These are phyloP conservation scores for Posidonia australis DNA, from an alignment of 106 monocot genomes.

Conservation along the genomic window DNA sequence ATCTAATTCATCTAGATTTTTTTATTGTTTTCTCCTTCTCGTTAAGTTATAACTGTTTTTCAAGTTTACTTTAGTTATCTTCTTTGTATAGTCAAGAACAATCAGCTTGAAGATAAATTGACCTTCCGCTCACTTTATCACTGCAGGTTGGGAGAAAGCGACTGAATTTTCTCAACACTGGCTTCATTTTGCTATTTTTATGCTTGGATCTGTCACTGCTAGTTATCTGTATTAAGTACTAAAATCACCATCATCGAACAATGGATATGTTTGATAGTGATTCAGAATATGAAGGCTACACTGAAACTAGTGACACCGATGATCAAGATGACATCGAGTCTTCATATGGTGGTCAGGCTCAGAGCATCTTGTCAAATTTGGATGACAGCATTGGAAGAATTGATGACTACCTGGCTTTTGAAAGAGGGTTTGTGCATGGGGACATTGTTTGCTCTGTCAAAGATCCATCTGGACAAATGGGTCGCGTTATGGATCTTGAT, in stretches of 20 bases:
- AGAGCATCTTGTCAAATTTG: constrained; percentile 62
- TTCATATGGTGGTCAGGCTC: constrained; percentile 53
- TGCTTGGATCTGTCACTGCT: no score
- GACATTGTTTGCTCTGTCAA: constrained; percentile 51
- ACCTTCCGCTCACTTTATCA: no score
- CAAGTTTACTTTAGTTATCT: no score
- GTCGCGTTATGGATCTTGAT: constrained; percentile 57
- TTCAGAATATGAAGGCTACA: constrained; percentile 57
- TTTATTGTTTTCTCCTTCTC: no score
- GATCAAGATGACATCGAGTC: constrained; percentile 53
- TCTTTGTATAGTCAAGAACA: no score
- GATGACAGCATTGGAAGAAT: constrained; percentile 74
- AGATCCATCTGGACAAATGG: constrained; percentile 70
- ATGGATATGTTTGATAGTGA: constrained; percentile 54
- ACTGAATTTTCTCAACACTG: no score
- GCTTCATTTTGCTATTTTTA: no score
- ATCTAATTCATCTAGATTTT: no score
- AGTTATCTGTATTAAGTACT: no score
- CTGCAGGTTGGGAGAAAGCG: no score
- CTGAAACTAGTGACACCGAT: constrained; percentile 62
- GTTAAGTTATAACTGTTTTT: no score
- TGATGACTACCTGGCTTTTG: constrained; percentile 67
- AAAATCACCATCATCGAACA: neutral
- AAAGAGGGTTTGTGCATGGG: constrained; percentile 70
- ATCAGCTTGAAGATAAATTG: no score